Evolutionary conservation across 345 rosid genomes (phyloP), one percentile per base, ranked within the genome.

Genomic region (Citrus glauca): DNA sequence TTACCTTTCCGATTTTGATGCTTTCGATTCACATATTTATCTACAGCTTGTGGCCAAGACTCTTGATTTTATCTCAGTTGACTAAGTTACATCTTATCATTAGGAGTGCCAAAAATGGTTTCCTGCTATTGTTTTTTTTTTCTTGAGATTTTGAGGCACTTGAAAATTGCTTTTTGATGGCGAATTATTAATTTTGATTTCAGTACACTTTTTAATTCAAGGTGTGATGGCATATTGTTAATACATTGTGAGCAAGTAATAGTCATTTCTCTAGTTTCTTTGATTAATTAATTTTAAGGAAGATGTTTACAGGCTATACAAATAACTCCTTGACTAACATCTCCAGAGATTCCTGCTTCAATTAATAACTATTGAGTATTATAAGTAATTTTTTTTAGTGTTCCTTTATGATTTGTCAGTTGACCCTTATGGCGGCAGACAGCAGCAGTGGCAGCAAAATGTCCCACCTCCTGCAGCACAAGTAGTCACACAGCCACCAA

Each of bases 391-490:
- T 33, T 70, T 3, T 11, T 20, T 22, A 16, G 59, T 9, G 9
- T 55, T 55, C 69, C 19, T 80, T 70, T 66, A 13, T 79, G 19
- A 73, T 72, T 72, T 82, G 45, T 30, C 86, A 92, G 97, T 70
- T 85, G 92, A 80, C 28, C 85, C 83, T 75, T 84, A 90, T 64
- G 87, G 88, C 57, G 90, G 88, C 45, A 90, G 77, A 0, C 96
- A 87, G 48, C 91, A 84, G 33, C 77, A 88, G 9, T 85, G 95
- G 97, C 95, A 92, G 63, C 94, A 89, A 40, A 87, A 87, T 84
- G 81, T 81, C 70, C 88, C 88, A 2, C 88, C 82, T 3, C 91
- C 87, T n/a, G 80, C 88, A 1, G 86, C 85, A 69, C 87, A 73
- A 19, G 84, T 69, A 4, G 56, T 64, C 19, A 2, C 90, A 20